Conservation (phyloP, 805 yeast genomes). For the Candida patagonica region DNA sequence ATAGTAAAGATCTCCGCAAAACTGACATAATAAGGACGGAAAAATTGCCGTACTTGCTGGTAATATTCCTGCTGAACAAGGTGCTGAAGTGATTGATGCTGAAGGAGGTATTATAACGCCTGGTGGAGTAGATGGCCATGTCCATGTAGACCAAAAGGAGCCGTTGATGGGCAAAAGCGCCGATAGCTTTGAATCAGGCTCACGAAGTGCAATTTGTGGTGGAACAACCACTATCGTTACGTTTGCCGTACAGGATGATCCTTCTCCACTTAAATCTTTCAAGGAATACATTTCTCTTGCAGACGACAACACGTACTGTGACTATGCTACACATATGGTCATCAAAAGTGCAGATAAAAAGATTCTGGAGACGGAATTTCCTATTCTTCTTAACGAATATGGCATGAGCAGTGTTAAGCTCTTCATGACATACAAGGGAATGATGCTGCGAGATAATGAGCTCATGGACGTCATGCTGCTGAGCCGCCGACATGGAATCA, state of each 20-base stretch:
- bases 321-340: constrained; percentile 37
- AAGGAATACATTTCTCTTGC: no score
- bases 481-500: no score
- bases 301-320: constrained; percentile 29
- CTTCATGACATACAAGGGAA: no score
- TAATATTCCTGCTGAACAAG: no score
- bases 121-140: constrained; percentile 40
- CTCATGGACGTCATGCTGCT: no score
- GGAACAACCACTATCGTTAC: constrained; percentile 38
- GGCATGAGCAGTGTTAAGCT: constrained; percentile 30
- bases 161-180: constrained; percentile 25
- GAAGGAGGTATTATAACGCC: constrained; percentile 37
- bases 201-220: constrained; percentile 36
- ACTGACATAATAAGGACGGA: no score
- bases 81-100: no score
- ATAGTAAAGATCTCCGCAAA: no score
- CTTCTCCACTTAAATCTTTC: no score
- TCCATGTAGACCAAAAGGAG: constrained; percentile 34
- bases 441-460: no score
- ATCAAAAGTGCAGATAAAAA: constrained; percentile 23
- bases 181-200: constrained; percentile 33
- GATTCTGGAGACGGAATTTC: constrained; percentile 23
- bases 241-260: constrained; percentile 30
- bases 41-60: no score
- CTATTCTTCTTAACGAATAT: constrained; percentile 23